A percentile compares a stretch with the other conserved stretches of the same genome.
Conservation (phyloP, 331 rosid species). For the Rosa hybrid region DNA sequence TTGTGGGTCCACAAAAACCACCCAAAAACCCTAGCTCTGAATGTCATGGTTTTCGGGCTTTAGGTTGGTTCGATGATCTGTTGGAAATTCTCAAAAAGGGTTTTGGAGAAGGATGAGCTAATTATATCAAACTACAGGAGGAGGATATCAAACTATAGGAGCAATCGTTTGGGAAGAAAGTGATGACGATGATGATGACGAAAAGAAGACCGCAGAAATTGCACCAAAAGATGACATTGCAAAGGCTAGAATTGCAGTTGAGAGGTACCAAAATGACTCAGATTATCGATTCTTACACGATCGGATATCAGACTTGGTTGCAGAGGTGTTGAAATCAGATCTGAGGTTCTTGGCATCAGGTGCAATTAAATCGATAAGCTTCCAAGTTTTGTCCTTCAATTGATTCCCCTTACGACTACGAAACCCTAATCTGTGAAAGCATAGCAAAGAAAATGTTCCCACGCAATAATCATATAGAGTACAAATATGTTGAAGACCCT, state of each 20-base stretch:
- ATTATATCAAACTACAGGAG: no score
- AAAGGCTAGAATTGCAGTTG: not conserved
- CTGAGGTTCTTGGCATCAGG: not conserved
- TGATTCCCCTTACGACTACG: not conserved
- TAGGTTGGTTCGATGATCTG: not conserved
- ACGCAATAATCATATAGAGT: not conserved
- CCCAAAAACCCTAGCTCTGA: not conserved
- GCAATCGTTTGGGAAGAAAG: no score
- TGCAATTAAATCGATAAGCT: not conserved
- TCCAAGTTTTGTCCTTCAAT: not conserved
- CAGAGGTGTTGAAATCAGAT: not conserved
- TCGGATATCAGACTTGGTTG: conserved; percentile 8
- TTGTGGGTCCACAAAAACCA: conserved; percentile 14
- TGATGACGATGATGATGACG: not conserved
- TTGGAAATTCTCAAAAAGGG: not conserved
- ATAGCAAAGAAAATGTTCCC: conserved; percentile 6
- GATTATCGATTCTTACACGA: not conserved
- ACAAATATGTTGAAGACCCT: not conserved
- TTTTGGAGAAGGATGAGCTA: not conserved
- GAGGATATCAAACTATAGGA: not conserved
- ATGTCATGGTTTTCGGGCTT: not conserved
- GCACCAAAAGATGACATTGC: not conserved
- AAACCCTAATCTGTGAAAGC: conserved; percentile 2
- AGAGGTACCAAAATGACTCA: not conserved
- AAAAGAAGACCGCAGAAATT: no score